Evolutionary conservation across 257 asterid genomes (phyloP).

Genomic region (Solanum megistacrolobum): DNA sequence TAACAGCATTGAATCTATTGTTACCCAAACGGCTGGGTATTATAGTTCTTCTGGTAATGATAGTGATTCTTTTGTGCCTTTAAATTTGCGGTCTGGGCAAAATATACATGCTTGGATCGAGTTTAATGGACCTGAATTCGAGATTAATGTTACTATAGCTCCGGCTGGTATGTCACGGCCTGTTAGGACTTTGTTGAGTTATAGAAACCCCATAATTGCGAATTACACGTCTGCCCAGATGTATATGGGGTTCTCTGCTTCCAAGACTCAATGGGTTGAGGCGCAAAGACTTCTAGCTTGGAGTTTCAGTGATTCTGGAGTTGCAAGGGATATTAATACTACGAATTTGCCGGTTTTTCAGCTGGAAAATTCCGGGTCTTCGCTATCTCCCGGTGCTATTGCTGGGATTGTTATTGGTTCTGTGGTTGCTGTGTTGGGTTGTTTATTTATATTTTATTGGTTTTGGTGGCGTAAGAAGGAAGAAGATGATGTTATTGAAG

Average conservation of each 20-base stretch:
- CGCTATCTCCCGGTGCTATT: slow-evolving; percentile 35
- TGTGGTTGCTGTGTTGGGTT: slow-evolving; percentile 14
- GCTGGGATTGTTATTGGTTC: slow-evolving; percentile 53
- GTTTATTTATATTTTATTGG: slow-evolving; percentile 27
- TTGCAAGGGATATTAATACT: slow-evolving; percentile 57
- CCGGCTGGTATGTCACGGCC: slow-evolving; percentile 59
- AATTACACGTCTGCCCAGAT: slow-evolving; percentile 37
- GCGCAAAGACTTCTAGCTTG: slow-evolving; percentile 66
- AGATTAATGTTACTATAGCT: slow-evolving; percentile 59
- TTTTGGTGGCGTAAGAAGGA: slow-evolving; percentile 29
- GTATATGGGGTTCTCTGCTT: slow-evolving; percentile 74
- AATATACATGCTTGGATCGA: slow-evolving; percentile 76
- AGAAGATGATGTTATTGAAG: slow-evolving; percentile 59
- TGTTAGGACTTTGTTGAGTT: slow-evolving; percentile 26
- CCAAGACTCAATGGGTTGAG: slow-evolving; percentile 65
- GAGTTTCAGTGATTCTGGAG: slow-evolving; percentile 73
- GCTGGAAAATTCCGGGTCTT: slow-evolving; percentile 16
- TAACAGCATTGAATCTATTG: slow-evolving; percentile 29
- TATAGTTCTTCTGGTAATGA: slow-evolving; percentile 3
- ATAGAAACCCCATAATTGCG: slow-evolving; percentile 24
- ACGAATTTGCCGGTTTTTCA: slow-evolving; percentile 53
- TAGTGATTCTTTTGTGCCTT: slow-evolving; percentile 21
- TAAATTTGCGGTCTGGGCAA: slow-evolving; percentile 54
- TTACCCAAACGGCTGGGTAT: slow-evolving; percentile 37
- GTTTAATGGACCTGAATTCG: slow-evolving; percentile 38